Base-by-base conservation (phyloP, 2,329 filamentous ascomycete genomes). In the Arthroderma sp. region DNA sequence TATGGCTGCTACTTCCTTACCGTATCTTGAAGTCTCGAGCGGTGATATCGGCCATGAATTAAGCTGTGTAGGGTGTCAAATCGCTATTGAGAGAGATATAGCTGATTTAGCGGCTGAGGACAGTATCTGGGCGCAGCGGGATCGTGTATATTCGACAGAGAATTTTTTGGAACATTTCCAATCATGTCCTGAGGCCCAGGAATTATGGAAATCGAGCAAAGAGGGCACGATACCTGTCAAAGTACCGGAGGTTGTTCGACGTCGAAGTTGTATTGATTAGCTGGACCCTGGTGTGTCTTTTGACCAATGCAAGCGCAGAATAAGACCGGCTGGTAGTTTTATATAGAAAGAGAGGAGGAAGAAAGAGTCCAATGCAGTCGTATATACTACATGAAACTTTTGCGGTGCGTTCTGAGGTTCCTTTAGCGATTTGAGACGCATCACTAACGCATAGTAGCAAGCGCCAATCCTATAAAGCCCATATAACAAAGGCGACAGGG, bases 131-230 rank as follows among this genome's bases (percentile, higher is more conserved):
- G 44, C 15, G 11, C 15, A 11, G 11, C 37, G 42, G 22, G 42
- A 44, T 33, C 15, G 36, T 7, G 31, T 44, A 28, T 42, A 45
- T 34, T 47, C 46, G 10, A 37, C 29, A 8, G 36, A 7, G 1
- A 42, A 31, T 1, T 47, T 47, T 30, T 33, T 47, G 4, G 28
- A 39, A n/a, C 38, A 45, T 42, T 47, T 47, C 29, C 9, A 28
- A 31, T 4, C 3, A 30, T 45, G 46, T 39, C 15, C 43, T 29
- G 42, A 44, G 38, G 46, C 42, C 42, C 46, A 40, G 33, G 37
- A 9, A 15, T 40, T 44, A 10, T 45, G 46, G 46, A 31, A 37
- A 10, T 30, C 15, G 10, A 47, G 42, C 38, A 36, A 45, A 38
- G 42, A 47, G 37, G 42, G 46, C 22, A 47, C 36, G 15, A 36